Percentiles rank a stretch among this genome's conserved stretches.
Evolutionary conservation across 2,329 filamentous ascomycete genomes (phyloP).

Genomic region (Aureobasidium zeae): DNA sequence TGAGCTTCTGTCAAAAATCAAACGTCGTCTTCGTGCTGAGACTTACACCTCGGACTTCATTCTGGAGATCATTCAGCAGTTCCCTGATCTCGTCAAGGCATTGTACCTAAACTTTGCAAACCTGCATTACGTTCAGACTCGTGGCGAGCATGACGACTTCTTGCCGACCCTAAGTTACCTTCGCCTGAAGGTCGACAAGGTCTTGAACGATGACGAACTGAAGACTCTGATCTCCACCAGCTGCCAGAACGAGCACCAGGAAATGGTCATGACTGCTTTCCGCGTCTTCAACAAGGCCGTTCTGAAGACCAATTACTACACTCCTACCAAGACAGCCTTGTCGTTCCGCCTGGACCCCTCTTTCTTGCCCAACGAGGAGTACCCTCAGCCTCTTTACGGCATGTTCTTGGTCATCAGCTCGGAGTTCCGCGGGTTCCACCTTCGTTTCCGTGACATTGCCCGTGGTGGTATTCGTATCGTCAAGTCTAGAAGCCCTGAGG

Average conservation of each 20-base stretch:
- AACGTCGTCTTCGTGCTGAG: constrained; percentile 88
- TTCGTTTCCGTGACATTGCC: constrained; percentile 93
- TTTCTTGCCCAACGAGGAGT: constrained; percentile 86
- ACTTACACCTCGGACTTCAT: constrained; percentile 99
- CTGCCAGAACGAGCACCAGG: constrained; percentile 87
- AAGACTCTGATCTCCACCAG: constrained; percentile 69
- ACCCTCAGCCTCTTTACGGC: constrained; percentile 85
- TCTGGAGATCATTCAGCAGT: constrained; percentile 86
- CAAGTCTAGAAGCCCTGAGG: constrained; percentile 93
- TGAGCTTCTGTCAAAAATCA: constrained; percentile 83
- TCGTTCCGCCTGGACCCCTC: constrained; percentile 87
- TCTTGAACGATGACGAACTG: constrained; percentile 65
- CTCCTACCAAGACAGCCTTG: constrained; percentile 93
- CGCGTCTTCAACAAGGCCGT: constrained; percentile 88
- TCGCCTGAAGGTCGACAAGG: constrained; percentile 57
- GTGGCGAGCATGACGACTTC: constrained; percentile 57
- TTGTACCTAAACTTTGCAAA: constrained; percentile 88
- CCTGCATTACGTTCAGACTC: constrained; percentile 65
- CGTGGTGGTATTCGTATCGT: constrained; percentile 97
- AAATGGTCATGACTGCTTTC: constrained; percentile 97
- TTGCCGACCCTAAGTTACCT: constrained; percentile 61
- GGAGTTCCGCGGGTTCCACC: constrained; percentile 92
- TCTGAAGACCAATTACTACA: constrained; percentile 96
- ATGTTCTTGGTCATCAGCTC: constrained; percentile 99
- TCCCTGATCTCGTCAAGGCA: constrained; percentile 76